Evolutionary conservation across 2,329 filamentous ascomycete species (phyloP).

Genomic region (Colletotrichum gigasporum): DNA sequence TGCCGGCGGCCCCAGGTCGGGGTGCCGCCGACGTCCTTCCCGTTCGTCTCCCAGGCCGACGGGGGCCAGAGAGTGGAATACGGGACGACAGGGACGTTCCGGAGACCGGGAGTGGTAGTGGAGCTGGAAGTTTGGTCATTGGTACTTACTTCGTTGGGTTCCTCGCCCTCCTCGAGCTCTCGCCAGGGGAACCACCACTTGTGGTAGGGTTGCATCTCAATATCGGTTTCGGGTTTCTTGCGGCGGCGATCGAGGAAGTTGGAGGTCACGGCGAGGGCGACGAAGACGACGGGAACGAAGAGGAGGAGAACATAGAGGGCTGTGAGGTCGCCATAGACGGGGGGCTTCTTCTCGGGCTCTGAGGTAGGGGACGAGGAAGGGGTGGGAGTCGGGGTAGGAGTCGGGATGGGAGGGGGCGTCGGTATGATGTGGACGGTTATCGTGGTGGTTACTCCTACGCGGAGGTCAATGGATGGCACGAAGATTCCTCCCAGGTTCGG

Average conservation of each 20-base stretch:
- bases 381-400: neutral
- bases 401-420: neutral
- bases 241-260: slow-evolving; percentile 8
- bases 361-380: neutral
- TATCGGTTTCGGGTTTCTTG: neutral
- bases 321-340: slow-evolving; percentile 22
- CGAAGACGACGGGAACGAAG: slow-evolving; percentile 23
- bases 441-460: neutral
- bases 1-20: slow-evolving; percentile 20
- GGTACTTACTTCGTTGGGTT: slow-evolving; percentile 18
- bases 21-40: neutral
- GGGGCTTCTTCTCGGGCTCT: neutral
- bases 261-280: neutral
- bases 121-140: no score
- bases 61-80: neutral
- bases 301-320: slow-evolving; percentile 19
- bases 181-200: slow-evolving; percentile 31
- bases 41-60: neutral
- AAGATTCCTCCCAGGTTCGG: no score
- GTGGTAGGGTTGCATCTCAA: slow-evolving; percentile 26
- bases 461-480: neutral
- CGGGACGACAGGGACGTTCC: neutral
- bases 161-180: slow-evolving; percentile 23
- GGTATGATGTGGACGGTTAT: neutral
- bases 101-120: no score